Conservation (phyloP, 1,139 yeast species). For the Scheffersomyces titani region DNA sequence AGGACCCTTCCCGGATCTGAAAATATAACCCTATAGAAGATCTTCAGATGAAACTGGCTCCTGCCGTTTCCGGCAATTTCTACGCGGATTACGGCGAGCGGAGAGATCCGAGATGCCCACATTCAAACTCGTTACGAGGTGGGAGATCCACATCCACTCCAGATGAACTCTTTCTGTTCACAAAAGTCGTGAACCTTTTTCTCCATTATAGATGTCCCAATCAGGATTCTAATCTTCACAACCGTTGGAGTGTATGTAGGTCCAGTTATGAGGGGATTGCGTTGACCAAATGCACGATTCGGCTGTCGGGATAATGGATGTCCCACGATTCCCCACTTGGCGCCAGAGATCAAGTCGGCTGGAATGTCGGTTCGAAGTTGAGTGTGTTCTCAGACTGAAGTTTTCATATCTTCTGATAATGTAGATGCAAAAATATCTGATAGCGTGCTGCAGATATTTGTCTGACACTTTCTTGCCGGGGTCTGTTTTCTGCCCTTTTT, state of each 20-base stretch:
- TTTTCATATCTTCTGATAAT: background rate
- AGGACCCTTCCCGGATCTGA: too few relatives aligned
- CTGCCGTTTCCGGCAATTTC: too few relatives aligned
- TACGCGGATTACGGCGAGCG: too few relatives aligned
- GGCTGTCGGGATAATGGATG: background rate
- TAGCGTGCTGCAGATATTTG: background rate
- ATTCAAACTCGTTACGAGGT: background rate
- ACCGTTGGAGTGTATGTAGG: background rate
- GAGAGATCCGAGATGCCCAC: too few relatives aligned
- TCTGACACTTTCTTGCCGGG: background rate
- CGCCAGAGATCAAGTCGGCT: background rate
- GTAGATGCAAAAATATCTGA: background rate
- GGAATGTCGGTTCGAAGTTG: background rate
- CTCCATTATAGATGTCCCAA: background rate
- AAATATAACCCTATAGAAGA: too few relatives aligned
- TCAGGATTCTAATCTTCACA: background rate
- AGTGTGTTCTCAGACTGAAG: background rate
- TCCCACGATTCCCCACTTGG: background rate
- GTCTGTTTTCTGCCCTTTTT: background rate
- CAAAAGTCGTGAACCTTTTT: too few relatives aligned
- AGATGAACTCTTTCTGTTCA: background rate
- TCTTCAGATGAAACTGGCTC: too few relatives aligned
- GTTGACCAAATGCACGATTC: background rate
- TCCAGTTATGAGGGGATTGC: background rate
- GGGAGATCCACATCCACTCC: background rate